Conservation (phyloP, 129 eudicot genomes). For the Silybum marianum region DNA sequence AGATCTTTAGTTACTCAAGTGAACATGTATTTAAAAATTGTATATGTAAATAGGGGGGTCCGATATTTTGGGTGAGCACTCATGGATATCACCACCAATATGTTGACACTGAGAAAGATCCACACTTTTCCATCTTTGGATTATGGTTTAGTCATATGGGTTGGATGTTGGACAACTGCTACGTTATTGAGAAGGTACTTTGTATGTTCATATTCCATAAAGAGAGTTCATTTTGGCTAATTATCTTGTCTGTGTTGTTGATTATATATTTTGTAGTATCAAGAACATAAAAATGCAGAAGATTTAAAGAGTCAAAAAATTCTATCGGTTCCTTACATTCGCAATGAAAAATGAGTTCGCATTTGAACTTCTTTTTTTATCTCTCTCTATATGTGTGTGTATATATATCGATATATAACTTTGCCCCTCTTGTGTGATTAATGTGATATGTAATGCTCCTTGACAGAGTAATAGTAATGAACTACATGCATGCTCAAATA, state of each 20-base stretch:
- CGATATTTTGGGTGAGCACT: slow-evolving; percentile 47
- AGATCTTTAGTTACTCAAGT: not conserved
- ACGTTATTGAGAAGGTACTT: slow-evolving; percentile 7
- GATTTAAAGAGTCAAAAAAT: slow-evolving; percentile 23
- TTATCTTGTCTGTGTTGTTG: no score
- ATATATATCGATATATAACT: no score
- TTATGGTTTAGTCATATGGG: slow-evolving; percentile 48
- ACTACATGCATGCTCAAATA: no score
- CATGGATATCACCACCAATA: slow-evolving; percentile 43
- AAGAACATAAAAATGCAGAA: slow-evolving; percentile 22
- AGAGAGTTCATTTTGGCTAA: no score
- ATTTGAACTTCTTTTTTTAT: no score
- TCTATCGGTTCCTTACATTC: slow-evolving; percentile 22
- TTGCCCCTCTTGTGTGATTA: no score
- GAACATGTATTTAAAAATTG: not conserved
- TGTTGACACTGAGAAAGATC: slow-evolving; percentile 32
- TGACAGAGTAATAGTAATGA: no score
- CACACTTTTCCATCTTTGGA: slow-evolving; percentile 23
- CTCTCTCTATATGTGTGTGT: no score
- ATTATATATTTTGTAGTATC: slow-evolving; percentile 2
- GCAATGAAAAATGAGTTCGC: no score
- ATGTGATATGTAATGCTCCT: no score
- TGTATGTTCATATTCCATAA: not conserved
- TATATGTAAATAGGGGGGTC: slow-evolving; percentile 29
- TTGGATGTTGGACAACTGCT: slow-evolving; percentile 28